Evolutionary conservation across 2,329 filamentous ascomycete species (phyloP), one percentile per base, ranked within the genome.

Genomic region (Colletotrichum sp.): DNA sequence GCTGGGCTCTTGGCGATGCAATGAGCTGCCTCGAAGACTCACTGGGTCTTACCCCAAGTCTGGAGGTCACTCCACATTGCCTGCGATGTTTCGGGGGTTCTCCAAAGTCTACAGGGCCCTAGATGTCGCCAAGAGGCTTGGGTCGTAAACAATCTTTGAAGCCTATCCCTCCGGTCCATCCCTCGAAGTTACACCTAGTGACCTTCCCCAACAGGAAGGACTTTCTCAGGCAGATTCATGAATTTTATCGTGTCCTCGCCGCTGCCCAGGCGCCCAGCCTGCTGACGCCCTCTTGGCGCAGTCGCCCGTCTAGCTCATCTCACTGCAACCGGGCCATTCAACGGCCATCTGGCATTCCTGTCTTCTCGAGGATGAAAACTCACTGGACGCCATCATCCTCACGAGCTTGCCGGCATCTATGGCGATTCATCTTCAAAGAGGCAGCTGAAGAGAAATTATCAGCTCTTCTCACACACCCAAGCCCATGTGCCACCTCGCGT

Each of bases 241-340:
- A 55, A 34, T 34, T 32, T 26, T 28, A 15, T 67, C 16, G 26
- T 18, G 21, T 57, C 24, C 6, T 72, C 63, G 61, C 61, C 61
- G 68, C 63, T 18, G 73, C 73, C 73, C 24, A 75, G 73, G 59
- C 64, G 28, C 43, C 73, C 32, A 68, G 64, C 59, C 36, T 68
- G 73, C 64, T 73, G 70, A 75, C 70, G 70, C 57, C n/a, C 70
- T 72, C 72, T 75, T 75, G 73, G 73, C 73, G 64, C 24, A 8
- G 39, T 30, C 57, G 39, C 15, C 30, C 39, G 24, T 34, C 36
- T 75, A 21, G 39, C 36, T 18, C 68, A 18, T 36, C 15, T 36
- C 30, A 39, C 36, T 34, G 18, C 36, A 36, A 21, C 64, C 57
- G 30, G 26, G 64, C 70, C 70, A 68, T 64, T 59, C 63, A 36